Conservation (phyloP, 2,329 filamentous ascomycete genomes). For the Fusarium longipes region DNA sequence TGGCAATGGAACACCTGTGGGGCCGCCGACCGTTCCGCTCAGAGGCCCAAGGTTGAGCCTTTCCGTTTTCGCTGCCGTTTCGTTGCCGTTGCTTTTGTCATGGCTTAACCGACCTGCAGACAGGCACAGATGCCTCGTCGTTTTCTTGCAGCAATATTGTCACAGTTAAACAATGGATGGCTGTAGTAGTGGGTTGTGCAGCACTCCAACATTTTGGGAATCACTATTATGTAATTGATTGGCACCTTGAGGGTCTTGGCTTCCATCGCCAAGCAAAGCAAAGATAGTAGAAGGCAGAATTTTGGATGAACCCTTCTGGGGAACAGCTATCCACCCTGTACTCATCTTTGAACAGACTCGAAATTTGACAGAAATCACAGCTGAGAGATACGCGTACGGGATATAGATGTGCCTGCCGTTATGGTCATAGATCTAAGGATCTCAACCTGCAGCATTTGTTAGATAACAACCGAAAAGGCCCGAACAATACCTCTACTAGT, state of each 20-base stretch:
- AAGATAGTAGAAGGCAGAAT: conserved; percentile 10
- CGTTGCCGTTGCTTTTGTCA: background rate
- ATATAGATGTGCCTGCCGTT: background rate
- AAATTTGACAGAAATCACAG: background rate
- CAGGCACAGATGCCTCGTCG: conserved; percentile 2
- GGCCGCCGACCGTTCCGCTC: conserved; percentile 39
- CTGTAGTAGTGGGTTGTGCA: background rate
- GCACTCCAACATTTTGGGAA: conserved; percentile 22
- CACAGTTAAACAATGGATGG: conserved; percentile 28
- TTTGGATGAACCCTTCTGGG: background rate
- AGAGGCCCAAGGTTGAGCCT: background rate
- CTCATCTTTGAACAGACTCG: background rate
- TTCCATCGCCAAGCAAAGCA: background rate
- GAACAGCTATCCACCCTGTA: conserved; percentile 13
- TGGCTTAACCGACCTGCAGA: conserved; percentile 9
- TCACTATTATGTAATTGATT: conserved; percentile 18
- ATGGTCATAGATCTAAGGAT: conserved; percentile 1
- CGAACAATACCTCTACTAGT: conserved; percentile 10
- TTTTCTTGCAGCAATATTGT: conserved; percentile 26
- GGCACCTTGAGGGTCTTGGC: conserved; percentile 27
- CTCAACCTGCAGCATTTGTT: conserved; percentile 5
- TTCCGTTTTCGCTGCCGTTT: conserved; percentile 27
- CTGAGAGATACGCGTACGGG: conserved; percentile 7
- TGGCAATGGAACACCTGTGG: conserved; percentile 31
- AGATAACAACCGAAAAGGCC: conserved; percentile 36